Base-by-base conservation (phyloP, 2,329 filamentous ascomycete genomes). In the Fusarium scirpi region DNA sequence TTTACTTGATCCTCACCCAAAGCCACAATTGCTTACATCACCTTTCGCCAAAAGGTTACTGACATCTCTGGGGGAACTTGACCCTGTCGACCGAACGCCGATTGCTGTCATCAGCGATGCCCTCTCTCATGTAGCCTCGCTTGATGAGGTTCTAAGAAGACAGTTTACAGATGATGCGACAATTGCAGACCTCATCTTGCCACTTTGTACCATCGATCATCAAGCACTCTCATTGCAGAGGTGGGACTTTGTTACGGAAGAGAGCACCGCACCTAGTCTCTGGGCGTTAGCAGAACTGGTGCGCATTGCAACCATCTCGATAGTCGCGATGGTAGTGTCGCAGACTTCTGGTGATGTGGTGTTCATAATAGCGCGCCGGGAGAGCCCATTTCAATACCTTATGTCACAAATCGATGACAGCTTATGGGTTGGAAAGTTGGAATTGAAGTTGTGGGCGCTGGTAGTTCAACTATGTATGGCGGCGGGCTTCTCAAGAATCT, bases 401-500 rank as follows among this genome's bases (percentile, higher is more conserved):
- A 45, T 67, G 18, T 12, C 22, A 0, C 29, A 44, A 3, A 32
- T 27, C 2, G n/a, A 41, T 6, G 34, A 32, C 1, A 9, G 11
- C 2, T 6, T 49, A 7, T 71, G 71, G 69, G 18, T 15, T 8
- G 61, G 45, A 1, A 62, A 46, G 13, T 52, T 59, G 2, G 34
- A 69, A 0, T 8, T 73, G 6, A 58, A 47, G 43, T 12, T 73
- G 5, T 75, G 70, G 70, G 54, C 66, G 5, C 20, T 74, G 11
- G 62, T 62, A 0, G 47, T 72, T 4, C 68, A 70, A 10, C 16
- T 38, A 3, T 54, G 64, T 5, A 53, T 65, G 25, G 58, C 68
- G 10, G 43, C 25, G 13, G 48, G 58, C 3, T n/a, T 18, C n/a
- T 25, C 20, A 3, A 64, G 63, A 22, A 1, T n/a, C 0, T 72